These are phyloP conservation scores for Podospora anserina DNA, from an alignment of 495 filamentous ascomycete species.

Conservation along the genomic window DNA sequence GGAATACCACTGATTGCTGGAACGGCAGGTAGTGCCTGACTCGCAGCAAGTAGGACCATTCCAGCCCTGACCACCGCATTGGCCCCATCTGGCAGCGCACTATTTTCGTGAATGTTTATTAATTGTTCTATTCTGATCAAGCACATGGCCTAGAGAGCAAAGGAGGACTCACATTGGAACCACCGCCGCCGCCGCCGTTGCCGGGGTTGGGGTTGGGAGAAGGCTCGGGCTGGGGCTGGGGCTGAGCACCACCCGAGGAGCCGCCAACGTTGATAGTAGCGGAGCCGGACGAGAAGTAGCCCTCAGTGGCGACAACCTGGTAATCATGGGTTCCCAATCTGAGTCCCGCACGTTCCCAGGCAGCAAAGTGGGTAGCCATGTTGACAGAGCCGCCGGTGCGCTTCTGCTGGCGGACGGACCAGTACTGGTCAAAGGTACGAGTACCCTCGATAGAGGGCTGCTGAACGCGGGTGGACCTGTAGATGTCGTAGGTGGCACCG, in stretches of 20 bases:
- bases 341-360: constrained; percentile 54
- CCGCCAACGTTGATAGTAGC: constrained; percentile 47
- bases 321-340: constrained; percentile 54
- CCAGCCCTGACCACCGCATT: constrained; percentile 52
- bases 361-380: constrained; percentile 59
- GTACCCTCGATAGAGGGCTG: constrained; percentile 58
- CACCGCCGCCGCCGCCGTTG: not conserved
- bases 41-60: constrained; percentile 46
- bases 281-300: constrained; percentile 52
- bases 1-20: constrained; percentile 48
- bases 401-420: constrained; percentile 52
- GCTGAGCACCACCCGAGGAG: constrained; percentile 16
- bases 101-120: not conserved
- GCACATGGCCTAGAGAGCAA: not conserved
- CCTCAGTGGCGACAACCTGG: constrained; percentile 58
- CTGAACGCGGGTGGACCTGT: constrained; percentile 55
- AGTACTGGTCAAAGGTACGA: constrained; percentile 57
- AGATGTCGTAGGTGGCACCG: constrained; percentile 63
- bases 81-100: constrained; percentile 39
- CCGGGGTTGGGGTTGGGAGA: not conserved
- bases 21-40: constrained; percentile 42
- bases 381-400: constrained; percentile 50
- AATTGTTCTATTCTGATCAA: not conserved
- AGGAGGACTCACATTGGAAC: constrained; percentile 13
- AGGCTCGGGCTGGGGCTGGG: constrained; percentile 9